Evolutionary conservation across 2,329 filamentous ascomycete species (phyloP), one percentile per base, ranked within the genome.

Genomic region (Curvularia sp.): DNA sequence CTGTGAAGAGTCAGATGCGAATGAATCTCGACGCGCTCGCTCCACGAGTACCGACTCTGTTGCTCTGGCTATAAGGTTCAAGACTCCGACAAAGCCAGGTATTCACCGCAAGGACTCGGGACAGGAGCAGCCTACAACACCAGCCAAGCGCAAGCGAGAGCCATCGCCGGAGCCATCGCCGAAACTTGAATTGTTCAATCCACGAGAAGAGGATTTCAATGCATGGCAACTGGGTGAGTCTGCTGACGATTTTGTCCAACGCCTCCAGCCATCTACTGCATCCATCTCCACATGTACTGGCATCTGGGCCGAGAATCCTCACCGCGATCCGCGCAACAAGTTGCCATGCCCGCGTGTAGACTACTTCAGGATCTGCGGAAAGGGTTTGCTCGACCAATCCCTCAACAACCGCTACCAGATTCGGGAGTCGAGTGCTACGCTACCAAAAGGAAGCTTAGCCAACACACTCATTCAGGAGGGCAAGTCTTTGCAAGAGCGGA

Each of bases 251-350:
- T 96, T 96, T 66, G 76, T 95, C 2, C 59, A 78, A 8, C 86
- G 91, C 8, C 80, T 93, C 0, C 89, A 89, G 0, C 90, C 92
- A 0, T 83, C 84, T 3, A 88, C 84, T 1, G 75, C 80, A 2
- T 73, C 77, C 3, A 76, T 74, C 1, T 68, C 68, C 0, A 65
- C 78, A 0, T 81, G 83, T 2, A 84, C 84, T 0, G 95, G 91
- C 89, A 91, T 96, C 48, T 92, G 85, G 79, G 85, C 90, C 42
- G 84, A 83, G 52, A 92, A 92, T 72, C 89, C 89, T 0, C 84
- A 84, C 68, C 65, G 69, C 22, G 51, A 80, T 28, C 79, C 55
- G 78, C 81, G 59, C 38, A 57, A 63, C 28, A 59, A 64, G 49
- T 57, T 51, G 31, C 44, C 42, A 13, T 49, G 33, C 22, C 80